Evolutionary conservation across 306 rosid species (phyloP).

Genomic region (Sechiopsis laciniata): DNA sequence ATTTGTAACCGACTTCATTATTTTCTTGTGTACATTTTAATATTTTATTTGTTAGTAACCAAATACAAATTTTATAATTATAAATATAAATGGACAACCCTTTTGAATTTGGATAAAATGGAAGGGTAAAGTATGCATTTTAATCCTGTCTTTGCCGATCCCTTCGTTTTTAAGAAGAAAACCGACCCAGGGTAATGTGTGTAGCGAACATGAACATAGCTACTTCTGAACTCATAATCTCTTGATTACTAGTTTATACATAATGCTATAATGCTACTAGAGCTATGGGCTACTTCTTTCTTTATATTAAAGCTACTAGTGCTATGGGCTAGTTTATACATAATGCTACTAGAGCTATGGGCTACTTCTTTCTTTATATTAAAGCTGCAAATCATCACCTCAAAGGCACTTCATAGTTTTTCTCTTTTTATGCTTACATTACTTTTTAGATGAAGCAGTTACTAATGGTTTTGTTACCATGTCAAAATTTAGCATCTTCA

Average conservation of each 20-base stretch:
- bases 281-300: too few relatives aligned
- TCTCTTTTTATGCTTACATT: background rate
- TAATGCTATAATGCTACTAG: too few relatives aligned
- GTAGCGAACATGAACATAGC: too few relatives aligned
- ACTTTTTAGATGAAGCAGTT: background rate
- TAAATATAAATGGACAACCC: background rate
- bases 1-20: background rate
- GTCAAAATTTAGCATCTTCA: background rate
- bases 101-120: background rate
- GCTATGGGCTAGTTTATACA: too few relatives aligned
- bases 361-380: too few relatives aligned
- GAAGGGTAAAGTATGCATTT: background rate
- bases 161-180: background rate
- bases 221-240: too few relatives aligned
- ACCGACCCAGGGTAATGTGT: background rate
- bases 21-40: background rate
- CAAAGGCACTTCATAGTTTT: background rate
- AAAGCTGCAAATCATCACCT: too few relatives aligned
- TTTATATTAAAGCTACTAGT: too few relatives aligned
- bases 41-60: background rate
- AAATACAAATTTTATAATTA: background rate
- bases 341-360: too few relatives aligned
- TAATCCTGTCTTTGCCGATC: too few relatives aligned
- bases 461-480: background rate
- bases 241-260: too few relatives aligned